A percentile compares a stretch with the other conserved stretches of the same genome.
Evolutionary conservation across 345 rosid species (phyloP).

Genomic region (Lumnitzera littorea): DNA sequence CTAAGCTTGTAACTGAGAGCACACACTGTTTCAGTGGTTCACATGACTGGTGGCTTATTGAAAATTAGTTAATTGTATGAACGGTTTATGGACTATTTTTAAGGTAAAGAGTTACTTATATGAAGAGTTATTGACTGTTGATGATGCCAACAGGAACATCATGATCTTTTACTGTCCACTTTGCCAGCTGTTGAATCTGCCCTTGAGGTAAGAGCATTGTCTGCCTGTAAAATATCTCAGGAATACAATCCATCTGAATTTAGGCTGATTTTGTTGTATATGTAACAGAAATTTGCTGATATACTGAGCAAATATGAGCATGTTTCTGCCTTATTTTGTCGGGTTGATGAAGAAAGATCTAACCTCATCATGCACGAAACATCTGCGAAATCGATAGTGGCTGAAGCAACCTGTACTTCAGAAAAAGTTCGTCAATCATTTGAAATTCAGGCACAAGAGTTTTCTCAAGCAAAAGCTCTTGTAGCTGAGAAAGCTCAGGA

Average conservation of each 20-base stretch:
- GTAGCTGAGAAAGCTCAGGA: conserved; percentile 81
- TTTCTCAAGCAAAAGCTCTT: conserved; percentile 63
- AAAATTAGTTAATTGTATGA: too few relatives aligned
- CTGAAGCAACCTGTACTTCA: conserved; percentile 60
- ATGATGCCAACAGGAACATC: conserved; percentile 62
- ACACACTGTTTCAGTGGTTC: too few relatives aligned
- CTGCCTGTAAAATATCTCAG: conserved; percentile 6
- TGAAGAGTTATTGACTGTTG: neutral
- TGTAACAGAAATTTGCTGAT: conserved; percentile 68
- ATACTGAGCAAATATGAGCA: conserved; percentile 66
- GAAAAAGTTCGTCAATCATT: conserved; percentile 56
- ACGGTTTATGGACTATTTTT: too few relatives aligned
- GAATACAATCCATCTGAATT: conserved; percentile 5
- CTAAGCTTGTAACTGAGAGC: too few relatives aligned
- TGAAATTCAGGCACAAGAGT: conserved; percentile 78
- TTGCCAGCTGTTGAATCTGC: conserved; percentile 75
- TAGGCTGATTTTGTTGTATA: conserved; percentile 12
- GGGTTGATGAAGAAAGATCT: conserved; percentile 80
- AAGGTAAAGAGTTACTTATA: neutral
- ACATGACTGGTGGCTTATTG: too few relatives aligned
- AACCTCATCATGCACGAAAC: conserved; percentile 61
- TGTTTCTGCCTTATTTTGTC: conserved; percentile 53
- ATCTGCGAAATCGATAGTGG: conserved; percentile 72
- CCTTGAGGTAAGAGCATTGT: conserved; percentile 53
- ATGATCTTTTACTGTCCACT: conserved; percentile 66